Percentiles rank a stretch among this genome's conserved stretches.
Conservation (phyloP, 2,329 filamentous ascomycete species). For the Monilinia vaccinii-corymbosi region DNA sequence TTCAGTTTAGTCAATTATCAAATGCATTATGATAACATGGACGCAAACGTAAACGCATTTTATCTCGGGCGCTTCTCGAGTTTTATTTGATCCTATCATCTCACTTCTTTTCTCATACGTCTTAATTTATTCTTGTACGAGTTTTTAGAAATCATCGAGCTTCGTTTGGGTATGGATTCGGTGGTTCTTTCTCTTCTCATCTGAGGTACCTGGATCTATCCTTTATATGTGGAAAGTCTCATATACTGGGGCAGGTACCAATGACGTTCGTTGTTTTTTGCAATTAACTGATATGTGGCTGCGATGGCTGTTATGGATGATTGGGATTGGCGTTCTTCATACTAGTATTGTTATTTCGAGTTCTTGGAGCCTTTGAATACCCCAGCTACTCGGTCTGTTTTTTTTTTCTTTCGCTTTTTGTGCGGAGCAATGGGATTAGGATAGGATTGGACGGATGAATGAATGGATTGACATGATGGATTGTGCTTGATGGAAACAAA, state of each 20-base stretch:
- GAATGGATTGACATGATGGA: neutral
- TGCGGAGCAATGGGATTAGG: neutral
- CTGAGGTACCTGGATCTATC: neutral
- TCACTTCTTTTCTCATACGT: neutral
- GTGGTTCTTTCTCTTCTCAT: neutral
- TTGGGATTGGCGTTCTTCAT: neutral
- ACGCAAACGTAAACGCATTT: neutral
- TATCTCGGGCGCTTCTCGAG: constrained; percentile 1
- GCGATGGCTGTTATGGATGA: neutral
- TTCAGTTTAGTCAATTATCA: neutral
- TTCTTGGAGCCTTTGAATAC: neutral
- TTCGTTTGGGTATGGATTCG: neutral
- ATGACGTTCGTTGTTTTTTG: neutral
- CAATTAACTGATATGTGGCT: neutral
- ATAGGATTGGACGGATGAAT: neutral
- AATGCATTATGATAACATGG: constrained; percentile 3
- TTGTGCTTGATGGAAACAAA: neutral
- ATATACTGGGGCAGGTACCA: neutral
- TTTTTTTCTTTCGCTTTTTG: neutral
- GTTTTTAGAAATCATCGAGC: neutral
- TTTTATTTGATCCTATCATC: neutral
- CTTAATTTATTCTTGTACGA: neutral
- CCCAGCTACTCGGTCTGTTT: neutral
- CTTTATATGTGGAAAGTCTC: neutral
- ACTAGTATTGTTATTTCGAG: neutral